Base-by-base conservation (phyloP, 2,329 filamentous ascomycete genomes). In the Colletotrichum sp. region DNA sequence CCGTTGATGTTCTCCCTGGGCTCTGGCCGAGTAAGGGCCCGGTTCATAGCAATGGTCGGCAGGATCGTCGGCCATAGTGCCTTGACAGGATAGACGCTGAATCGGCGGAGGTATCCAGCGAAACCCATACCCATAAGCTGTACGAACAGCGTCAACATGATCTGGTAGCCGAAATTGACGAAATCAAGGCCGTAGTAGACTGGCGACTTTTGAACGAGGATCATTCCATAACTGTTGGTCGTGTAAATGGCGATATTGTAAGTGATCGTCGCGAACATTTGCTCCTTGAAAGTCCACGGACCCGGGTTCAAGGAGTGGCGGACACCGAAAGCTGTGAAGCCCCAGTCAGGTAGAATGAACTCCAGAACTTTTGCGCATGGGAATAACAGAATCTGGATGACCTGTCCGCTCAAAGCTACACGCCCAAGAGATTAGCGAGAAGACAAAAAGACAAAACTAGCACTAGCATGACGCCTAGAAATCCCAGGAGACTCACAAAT, bases 291-390 rank as follows among this genome's bases (percentile, higher is more conserved):
- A 0, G 82, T 84, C 85, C 85, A 87, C 0, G 84, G 85, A 0
- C 86, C 86, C 0, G 85, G 85, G 66, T 87, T 87, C 55, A 87
- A 81, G 3, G 84, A 84, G 76, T 80, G 77, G 4, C 81, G 77
- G 7, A 77, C 78, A 12, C 81, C 81, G 39, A 83, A 83, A 7
- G 89, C 68, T 1, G 83, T 86, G 71, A 90, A 74, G 6, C 86
- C 85, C 83, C 85, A 88, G 68, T 87, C 85, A 0, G 89, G 89
- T 1, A 90, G 79, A 16, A 83, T 77, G 55, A 79, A 84, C 15
- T 87, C 87, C 39, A 89, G 82, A 9, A 85, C 81, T 57, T 86
- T 86, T 7, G 85, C 89, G 24, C 87, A 84, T 0, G 89, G 89
- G 21, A 83, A 89, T 0, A 89, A 82, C 5, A 89, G 81, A 57